Base-by-base conservation (phyloP, 306 rosid genomes). In the Castanea crenata region DNA sequence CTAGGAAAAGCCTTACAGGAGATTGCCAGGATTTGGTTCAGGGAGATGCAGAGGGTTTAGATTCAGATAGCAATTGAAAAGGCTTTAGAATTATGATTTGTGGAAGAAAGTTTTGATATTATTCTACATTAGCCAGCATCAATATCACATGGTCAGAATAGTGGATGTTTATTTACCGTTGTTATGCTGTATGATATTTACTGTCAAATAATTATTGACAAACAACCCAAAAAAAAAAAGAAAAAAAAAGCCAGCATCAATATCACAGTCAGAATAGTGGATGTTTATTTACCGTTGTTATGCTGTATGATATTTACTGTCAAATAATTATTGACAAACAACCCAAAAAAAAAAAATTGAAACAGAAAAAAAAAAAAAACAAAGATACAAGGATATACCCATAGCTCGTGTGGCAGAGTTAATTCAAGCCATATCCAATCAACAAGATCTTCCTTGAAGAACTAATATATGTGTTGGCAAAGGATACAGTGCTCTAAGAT, bases 1-100 rank as follows among this genome's bases (percentile, higher is more conserved):
- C 83, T n/a, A 91, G 97, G 82, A 94, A 87, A 88, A 69, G 61
- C 84, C 91, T 9, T 94, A 82, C 64, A 78, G 88, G 84, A 88
- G 81, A 77, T 82, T 94, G 75, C 97, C 94, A 3, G 82, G 89
- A 76, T 83, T 87, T 61, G 85, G 92, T 5, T 76, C 78, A 19
- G 87, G 96, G 93, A 86, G 79, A 77, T 71, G 90, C 65, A 79
- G 88, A 73, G 83, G 87, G 78, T 92, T 80, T 58, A 87, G 83
- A 55, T 67, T 89, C 31, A 31, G 74, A 46, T 71, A 85, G 68
- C 87, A 86, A 76, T 81, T 91, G 68, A 90, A 85, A 86, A 69
- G 83, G 78, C 74, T 91, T 41, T 69, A 82, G 80, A 78, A 55
- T 92, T 86, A 38, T 55, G 72, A 80, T 88, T 51, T 84, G 82